Conservation (phyloP, 208 protist genomes). For the Crithidia thermophila region DNA sequence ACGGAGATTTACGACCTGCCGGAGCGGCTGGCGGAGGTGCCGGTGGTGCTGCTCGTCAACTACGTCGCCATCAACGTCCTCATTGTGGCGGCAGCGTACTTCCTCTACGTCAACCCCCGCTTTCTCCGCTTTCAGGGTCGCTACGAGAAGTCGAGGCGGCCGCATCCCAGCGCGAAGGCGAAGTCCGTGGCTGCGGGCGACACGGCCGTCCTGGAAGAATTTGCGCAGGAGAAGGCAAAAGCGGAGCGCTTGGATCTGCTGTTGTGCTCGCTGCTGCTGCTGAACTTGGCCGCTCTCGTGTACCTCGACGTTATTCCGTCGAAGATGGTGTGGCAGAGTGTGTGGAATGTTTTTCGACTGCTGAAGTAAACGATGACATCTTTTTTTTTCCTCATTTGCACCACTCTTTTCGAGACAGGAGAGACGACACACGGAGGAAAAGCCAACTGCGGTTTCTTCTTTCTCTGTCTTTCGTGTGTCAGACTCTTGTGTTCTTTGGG, state of each 20-base stretch:
- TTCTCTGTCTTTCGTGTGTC: too few species aligned
- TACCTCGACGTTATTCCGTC: conserved; percentile 44
- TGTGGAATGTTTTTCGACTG: conserved; percentile 44
- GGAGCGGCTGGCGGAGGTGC: conserved; percentile 34
- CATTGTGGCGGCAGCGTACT: conserved; percentile 41
- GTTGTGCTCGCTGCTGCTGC: conserved; percentile 39
- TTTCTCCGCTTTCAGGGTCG: conserved; percentile 20
- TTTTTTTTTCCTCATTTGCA: background rate
- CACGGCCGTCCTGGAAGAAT: conserved; percentile 42
- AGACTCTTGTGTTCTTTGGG: too few species aligned
- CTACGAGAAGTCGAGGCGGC: background rate
- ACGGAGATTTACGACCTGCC: conserved; percentile 57
- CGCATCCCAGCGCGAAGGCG: background rate
- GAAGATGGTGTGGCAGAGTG: conserved; percentile 34
- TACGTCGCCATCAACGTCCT: conserved; percentile 49
- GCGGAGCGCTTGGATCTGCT: conserved; percentile 44
- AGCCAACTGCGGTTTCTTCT: too few species aligned
- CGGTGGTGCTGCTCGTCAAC: conserved; percentile 19
- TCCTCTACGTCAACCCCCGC: conserved; percentile 55
- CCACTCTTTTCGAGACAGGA: too few species aligned
- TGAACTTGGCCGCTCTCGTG: conserved; percentile 43
- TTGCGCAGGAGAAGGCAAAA: conserved; percentile 39
- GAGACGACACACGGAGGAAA: too few species aligned
- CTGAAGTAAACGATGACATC: conserved; percentile 29
- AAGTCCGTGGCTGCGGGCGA: conserved; percentile 6